These are phyloP conservation scores for Pyricularia sp. DNA, from an alignment of 2,329 filamentous ascomycete genomes.

Conservation along the genomic window DNA sequence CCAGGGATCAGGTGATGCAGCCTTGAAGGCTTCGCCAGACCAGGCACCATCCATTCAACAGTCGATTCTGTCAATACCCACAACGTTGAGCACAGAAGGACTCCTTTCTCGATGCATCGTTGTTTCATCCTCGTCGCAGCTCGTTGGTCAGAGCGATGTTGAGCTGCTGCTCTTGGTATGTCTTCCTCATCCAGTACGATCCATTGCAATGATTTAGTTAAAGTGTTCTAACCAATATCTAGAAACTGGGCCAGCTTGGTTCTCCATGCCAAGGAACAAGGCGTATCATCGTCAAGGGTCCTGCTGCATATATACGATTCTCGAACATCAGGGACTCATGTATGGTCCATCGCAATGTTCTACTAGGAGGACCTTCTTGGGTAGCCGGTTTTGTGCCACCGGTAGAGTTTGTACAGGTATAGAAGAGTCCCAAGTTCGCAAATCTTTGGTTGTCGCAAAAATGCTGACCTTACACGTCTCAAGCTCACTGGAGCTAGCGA, in stretches of 20 bases:
- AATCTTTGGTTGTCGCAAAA: not conserved
- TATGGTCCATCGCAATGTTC: constrained; percentile 32
- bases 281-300: constrained; percentile 21
- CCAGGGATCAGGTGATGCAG: constrained; percentile 10
- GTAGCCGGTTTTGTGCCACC: constrained; percentile 29
- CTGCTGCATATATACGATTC: constrained; percentile 41
- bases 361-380: constrained; percentile 32
- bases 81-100: constrained; percentile 30
- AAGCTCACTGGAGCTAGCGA: not conserved
- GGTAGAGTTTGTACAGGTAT: constrained; percentile 29
- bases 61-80: constrained; percentile 16
- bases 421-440: not conserved
- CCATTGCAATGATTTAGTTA: not conserved
- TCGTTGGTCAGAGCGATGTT: constrained; percentile 23
- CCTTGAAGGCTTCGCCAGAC: constrained; percentile 4
- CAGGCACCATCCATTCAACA: constrained; percentile 9
- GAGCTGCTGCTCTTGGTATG: constrained; percentile 32
- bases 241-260: constrained; percentile 27
- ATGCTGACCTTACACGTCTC: not conserved
- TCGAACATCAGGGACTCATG: constrained; percentile 47
- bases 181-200: not conserved
- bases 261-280: constrained; percentile 23
- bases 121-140: constrained; percentile 20
- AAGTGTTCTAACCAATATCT: not conserved
- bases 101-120: constrained; percentile 32